These are phyloP conservation scores for Apiotrichum mycotoxinovorans DNA, from an alignment of 1,284 basidiomycete genomes.

Conservation along the genomic window DNA sequence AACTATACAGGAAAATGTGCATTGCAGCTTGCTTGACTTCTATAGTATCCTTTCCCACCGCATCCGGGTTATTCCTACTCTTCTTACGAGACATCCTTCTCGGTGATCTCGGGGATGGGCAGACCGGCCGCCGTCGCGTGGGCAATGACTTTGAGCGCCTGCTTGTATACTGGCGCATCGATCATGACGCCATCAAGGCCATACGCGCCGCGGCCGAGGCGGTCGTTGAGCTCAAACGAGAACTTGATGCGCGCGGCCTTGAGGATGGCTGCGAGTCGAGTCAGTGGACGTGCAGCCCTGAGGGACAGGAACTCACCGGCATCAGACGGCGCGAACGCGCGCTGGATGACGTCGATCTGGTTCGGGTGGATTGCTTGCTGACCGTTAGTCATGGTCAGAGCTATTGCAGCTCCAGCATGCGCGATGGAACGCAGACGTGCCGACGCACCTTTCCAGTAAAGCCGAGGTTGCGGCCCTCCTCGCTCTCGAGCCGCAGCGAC, in stretches of 20 bases:
- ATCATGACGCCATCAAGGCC: conserved; percentile 75
- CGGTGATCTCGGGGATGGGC: conserved; percentile 54
- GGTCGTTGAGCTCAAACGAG: conserved; percentile 41
- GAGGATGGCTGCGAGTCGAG: conserved; percentile 66
- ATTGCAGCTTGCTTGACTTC: not conserved
- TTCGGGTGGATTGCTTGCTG: conserved; percentile 92
- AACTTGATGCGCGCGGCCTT: conserved; percentile 66
- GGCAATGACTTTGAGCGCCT: conserved; percentile 63
- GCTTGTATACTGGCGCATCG: conserved; percentile 84
- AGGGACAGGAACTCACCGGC: conserved; percentile 54
- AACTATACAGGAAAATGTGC: not conserved
- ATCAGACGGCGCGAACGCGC: conserved; percentile 70
- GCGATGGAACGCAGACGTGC: not conserved
- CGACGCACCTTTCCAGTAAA: conserved; percentile 83
- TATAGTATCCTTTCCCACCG: no score
- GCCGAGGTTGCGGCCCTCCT: conserved; percentile 71
- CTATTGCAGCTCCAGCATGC: no score
- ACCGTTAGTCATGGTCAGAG: not conserved
- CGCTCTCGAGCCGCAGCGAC: conserved; percentile 69
- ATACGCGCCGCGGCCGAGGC: conserved; percentile 59
- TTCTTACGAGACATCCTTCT: conserved; percentile 18
- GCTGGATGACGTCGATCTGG: conserved; percentile 75
- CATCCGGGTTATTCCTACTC: no score
- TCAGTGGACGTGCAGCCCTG: no score
- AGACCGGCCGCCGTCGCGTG: conserved; percentile 64